These are phyloP conservation scores for Pythium pyrilobum DNA, from an alignment of 352 stramenopile genomes.

Conservation along the genomic window DNA sequence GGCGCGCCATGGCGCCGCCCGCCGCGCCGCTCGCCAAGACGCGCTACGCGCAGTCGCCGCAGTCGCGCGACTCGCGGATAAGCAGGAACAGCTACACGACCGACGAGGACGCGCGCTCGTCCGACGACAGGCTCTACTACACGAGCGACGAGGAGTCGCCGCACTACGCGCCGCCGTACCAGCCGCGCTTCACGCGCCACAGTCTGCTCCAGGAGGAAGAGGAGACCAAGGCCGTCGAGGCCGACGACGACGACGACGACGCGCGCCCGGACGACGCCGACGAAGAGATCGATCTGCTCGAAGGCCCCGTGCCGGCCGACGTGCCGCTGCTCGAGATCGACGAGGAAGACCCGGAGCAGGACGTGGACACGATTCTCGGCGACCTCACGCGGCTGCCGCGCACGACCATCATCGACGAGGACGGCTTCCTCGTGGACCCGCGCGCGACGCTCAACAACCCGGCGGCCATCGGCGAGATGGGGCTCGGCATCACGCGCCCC, in stretches of 20 bases:
- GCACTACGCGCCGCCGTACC: conserved; percentile 15
- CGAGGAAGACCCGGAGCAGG: conserved; percentile 45
- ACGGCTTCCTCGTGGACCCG: conserved; percentile 29
- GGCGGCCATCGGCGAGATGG: conserved; percentile 2
- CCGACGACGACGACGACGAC: conserved; percentile 11
- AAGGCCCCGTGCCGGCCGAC: conserved; percentile 8
- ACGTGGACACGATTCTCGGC: conserved; percentile 59
- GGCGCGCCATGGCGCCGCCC: not conserved
- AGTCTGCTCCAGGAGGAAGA: conserved; percentile 10
- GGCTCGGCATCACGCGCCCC: conserved; percentile 5
- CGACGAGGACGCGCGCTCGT: conserved; percentile 2
- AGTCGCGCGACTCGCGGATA: conserved; percentile 1
- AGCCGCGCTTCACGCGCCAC: conserved; percentile 4
- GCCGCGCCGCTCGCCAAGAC: conserved; percentile 1
- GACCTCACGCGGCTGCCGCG: conserved; percentile 44
- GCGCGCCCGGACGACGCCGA: conserved; percentile 16
- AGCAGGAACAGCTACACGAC: not conserved
- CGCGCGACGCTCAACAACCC: conserved; percentile 3
- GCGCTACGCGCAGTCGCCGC: not conserved
- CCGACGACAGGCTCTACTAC: conserved; percentile 5
- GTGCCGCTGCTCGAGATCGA: conserved; percentile 17
- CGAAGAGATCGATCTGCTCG: conserved; percentile 26
- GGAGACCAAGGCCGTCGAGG: conserved; percentile 14
- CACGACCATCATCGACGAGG: conserved; percentile 64
- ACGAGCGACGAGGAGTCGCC: conserved; percentile 18